Evolutionary conservation across 2,329 filamentous ascomycete genomes (phyloP).

Genomic region (Pseudogymnoascus sp.): DNA sequence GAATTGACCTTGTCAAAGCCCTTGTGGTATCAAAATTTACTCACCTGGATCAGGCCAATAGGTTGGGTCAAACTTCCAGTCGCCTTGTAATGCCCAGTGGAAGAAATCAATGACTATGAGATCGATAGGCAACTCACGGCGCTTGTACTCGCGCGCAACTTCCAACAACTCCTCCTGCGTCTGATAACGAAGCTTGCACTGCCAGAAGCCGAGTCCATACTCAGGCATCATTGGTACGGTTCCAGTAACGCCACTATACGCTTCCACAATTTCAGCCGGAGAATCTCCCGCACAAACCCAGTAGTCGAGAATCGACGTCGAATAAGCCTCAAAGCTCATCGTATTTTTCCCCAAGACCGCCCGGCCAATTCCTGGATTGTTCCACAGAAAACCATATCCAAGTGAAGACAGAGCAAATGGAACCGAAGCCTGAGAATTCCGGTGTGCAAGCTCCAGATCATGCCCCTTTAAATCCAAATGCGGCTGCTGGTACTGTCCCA

Average conservation of each 20-base stretch:
- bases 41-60: constrained; percentile 59
- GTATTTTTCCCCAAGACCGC: constrained; percentile 56
- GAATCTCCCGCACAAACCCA: constrained; percentile 56
- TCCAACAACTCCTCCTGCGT: constrained; percentile 57
- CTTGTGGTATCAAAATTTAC: constrained; percentile 16
- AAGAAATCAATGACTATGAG: constrained; percentile 65
- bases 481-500: constrained; percentile 64
- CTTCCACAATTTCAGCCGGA: constrained; percentile 49
- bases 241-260: constrained; percentile 50
- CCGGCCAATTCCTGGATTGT: constrained; percentile 56
- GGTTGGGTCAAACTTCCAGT: constrained; percentile 59
- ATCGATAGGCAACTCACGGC: constrained; percentile 51
- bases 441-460: constrained; percentile 58
- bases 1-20: background rate
- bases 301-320: constrained; percentile 54
- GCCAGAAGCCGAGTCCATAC: constrained; percentile 63
- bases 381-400: constrained; percentile 61
- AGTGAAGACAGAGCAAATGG: constrained; percentile 55
- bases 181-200: constrained; percentile 60
- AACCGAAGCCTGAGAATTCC: constrained; percentile 60
- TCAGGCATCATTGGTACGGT: constrained; percentile 60
- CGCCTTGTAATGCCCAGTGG: constrained; percentile 61
- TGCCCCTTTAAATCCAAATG: constrained; percentile 56
- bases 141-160: constrained; percentile 54
- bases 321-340: constrained; percentile 55